phyloP scores from a whole-genome alignment of 352 stramenopile species.

The Aphanomyces cochlioides region DNA sequence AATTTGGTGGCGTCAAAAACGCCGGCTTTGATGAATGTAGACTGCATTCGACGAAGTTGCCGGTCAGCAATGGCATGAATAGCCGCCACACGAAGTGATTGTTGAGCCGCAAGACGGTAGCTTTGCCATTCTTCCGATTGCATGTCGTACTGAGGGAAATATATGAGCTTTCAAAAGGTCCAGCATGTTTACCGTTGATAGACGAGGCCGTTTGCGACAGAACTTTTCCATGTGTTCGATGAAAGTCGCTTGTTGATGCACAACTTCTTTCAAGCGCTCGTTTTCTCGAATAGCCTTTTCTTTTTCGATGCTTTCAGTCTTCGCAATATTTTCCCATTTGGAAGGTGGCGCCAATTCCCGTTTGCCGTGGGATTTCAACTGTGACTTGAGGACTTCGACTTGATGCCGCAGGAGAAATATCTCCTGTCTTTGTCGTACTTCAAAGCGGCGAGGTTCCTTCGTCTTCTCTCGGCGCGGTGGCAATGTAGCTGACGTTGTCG shows the following conservation, averaged over 20 bases:
- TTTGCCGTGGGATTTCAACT: neutral
- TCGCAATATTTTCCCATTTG: neutral
- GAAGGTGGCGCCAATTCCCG: neutral
- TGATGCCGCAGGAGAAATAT: slow-evolving; percentile 1
- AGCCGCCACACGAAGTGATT: neutral
- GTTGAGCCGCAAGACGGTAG: slow-evolving; percentile 1
- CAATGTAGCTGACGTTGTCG: neutral
- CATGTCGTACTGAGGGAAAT: neutral
- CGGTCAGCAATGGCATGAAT: slow-evolving; percentile 16
- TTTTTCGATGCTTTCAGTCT: slow-evolving; percentile 3
- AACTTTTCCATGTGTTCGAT: slow-evolving; percentile 4
- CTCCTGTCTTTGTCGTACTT: slow-evolving; percentile 5
- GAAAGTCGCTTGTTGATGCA: slow-evolving; percentile 1
- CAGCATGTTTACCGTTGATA: neutral
- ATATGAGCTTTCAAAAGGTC: neutral
- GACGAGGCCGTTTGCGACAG: neutral
- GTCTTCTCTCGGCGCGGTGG: neutral
- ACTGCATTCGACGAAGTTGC: neutral
- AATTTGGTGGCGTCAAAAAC: neutral
- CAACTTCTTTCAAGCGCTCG: neutral
- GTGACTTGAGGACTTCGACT: neutral
- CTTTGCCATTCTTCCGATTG: neutral
- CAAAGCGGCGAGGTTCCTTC: neutral
- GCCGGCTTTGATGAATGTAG: neutral
- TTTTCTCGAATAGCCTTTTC: neutral